Percentiles rank a stretch among this genome's conserved stretches.
phyloP scores from a whole-genome alignment of 2,329 filamentous ascomycete species.

The Colletotrichum tropicicola region DNA sequence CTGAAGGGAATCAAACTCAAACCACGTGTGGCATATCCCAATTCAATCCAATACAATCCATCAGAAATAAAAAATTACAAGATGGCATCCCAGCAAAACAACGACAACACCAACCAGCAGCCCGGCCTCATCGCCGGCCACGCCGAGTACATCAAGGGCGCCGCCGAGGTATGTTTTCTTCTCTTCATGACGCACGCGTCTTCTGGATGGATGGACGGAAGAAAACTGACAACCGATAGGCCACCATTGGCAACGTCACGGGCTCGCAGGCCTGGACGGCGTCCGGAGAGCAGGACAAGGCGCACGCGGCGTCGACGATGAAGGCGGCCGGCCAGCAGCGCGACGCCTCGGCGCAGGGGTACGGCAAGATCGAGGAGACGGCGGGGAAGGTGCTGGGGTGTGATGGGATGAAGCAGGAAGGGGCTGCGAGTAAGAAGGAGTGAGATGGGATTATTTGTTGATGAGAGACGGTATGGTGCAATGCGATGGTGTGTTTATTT shows the following conservation, averaged over 20 bases:
- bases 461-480: no score
- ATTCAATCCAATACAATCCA: accelerated
- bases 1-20: no score
- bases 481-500: no score
- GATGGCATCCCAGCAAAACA: slow-evolving; percentile 30
- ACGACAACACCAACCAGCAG: slow-evolving; percentile 41
- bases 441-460: no score
- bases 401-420: slow-evolving; percentile 75
- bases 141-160: slow-evolving; percentile 75
- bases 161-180: slow-evolving; percentile 61
- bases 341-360: slow-evolving; percentile 62
- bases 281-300: slow-evolving; percentile 72
- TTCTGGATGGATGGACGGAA: no score
- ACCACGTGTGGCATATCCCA: not conserved
- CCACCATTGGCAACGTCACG: slow-evolving; percentile 67
- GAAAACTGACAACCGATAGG: slow-evolving; percentile 46
- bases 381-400: slow-evolving; percentile 72
- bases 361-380: slow-evolving; percentile 71
- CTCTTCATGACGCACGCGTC: no score
- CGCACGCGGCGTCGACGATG: slow-evolving; percentile 69
- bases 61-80: no score
- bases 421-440: slow-evolving; percentile 56
- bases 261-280: slow-evolving; percentile 70
- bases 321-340: slow-evolving; percentile 66
- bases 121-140: slow-evolving; percentile 71